A percentile compares a stretch with the other conserved stretches of the same genome.
Evolutionary conservation across 2,329 filamentous ascomycete species (phyloP).

Genomic region (Monosporascus sp.): DNA sequence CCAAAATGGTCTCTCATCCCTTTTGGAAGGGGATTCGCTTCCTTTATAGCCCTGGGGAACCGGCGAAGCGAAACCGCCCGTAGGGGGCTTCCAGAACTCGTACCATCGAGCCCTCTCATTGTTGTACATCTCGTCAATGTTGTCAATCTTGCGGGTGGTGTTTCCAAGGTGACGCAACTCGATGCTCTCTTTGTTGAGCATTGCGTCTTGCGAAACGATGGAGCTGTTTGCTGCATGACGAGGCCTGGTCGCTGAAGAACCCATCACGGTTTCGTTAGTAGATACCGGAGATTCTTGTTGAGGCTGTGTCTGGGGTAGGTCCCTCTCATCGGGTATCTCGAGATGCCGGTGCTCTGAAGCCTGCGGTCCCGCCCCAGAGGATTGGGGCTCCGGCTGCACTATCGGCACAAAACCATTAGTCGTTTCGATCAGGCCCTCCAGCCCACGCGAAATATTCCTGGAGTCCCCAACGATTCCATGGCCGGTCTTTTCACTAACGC

Average conservation of each 20-base stretch:
- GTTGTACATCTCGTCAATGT: slow-evolving; percentile 45
- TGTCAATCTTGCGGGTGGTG: slow-evolving; percentile 46
- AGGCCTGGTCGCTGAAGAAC: slow-evolving; percentile 17
- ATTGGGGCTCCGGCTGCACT: slow-evolving; percentile 16
- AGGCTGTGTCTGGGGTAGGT: slow-evolving; percentile 20
- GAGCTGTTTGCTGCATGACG: slow-evolving; percentile 33
- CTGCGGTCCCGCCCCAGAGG: slow-evolving; percentile 15
- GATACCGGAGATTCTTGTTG: slow-evolving; percentile 16
- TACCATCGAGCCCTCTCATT: slow-evolving; percentile 48
- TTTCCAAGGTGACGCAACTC: slow-evolving; percentile 36
- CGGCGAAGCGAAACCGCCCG: slow-evolving; percentile 57
- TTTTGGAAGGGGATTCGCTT: slow-evolving; percentile 38
- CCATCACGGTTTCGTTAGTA: slow-evolving; percentile 21
- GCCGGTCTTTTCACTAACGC: slow-evolving; percentile 37
- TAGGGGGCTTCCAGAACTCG: slow-evolving; percentile 61
- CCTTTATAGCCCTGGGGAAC: slow-evolving; percentile 52
- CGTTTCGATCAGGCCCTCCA: slow-evolving; percentile 49
- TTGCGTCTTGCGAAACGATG: slow-evolving; percentile 34
- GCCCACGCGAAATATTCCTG: slow-evolving; percentile 42
- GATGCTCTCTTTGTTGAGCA: slow-evolving; percentile 27
- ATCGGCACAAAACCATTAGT: slow-evolving; percentile 49
- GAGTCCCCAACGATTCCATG: slow-evolving; percentile 40
- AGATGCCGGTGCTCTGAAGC: slow-evolving; percentile 24
- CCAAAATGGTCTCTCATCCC: slow-evolving; percentile 42
- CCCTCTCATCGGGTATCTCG: slow-evolving; percentile 29